Base-by-base conservation (phyloP, 352 stramenopile genomes). In the Phytopythium kandeliae region DNA sequence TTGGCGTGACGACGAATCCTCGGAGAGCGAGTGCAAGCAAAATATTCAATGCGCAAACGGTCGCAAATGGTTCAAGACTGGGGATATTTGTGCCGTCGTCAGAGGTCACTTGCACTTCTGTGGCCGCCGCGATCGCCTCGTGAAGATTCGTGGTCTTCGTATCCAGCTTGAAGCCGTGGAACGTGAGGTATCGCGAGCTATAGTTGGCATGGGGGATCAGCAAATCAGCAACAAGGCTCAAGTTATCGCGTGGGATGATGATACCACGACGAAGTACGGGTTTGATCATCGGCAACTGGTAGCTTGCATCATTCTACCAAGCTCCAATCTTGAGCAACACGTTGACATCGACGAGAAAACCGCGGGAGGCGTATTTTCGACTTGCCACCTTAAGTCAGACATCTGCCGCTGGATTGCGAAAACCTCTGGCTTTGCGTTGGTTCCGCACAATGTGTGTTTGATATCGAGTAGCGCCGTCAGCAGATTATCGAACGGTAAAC, bases 131-230 rank as follows among this genome's bases (percentile, higher is more conserved):
- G 77, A 88, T 51, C 55, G 63, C 33, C 57, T 66, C 31, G 63
- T 88, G 10, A 88, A 88, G 46, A 68, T 86, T 49, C 59, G 71
- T 24, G 77, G 77, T 28, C 69, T 79, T 17, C 61, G 65, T 21
- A 47, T 88, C 22, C 63, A 78, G 38, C 60, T 88, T 22, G 69
- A 81, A 30, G 69, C 65, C 5, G 63, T 85, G 11, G 77, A 85
- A 43, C 55, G 61, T 46, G 51, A 49, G 24, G 61, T 84, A n/a
- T 31, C 50, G 9, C 30, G 33, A 2, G 54, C 34, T 13, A 12
- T 38, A n/a, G n/a, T 16, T 2, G 55, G 19, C 38, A 65, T 46
- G 57, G 25, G 35, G 53, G 54, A 51, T 57, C 21, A 8, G 26
- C 25, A 5, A 42, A 47, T 36, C 11, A 34, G 41, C 17, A 17